phyloP scores from a whole-genome alignment of 106 monocot genomes.

The Dendrobium huoshanense region DNA sequence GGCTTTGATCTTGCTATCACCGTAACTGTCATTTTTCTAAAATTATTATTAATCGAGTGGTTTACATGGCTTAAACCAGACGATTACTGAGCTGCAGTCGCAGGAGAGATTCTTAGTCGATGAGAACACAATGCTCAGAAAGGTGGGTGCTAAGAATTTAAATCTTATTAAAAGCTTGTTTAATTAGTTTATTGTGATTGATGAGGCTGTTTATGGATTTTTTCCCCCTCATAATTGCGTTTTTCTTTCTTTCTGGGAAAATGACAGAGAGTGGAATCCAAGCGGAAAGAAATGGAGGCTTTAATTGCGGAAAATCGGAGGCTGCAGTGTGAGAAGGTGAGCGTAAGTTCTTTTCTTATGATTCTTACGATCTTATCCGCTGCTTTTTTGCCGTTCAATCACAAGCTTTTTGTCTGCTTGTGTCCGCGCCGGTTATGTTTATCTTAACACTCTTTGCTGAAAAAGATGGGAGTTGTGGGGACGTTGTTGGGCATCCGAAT shows the following conservation, averaged over 20 bases:
- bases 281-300: constrained; percentile 1
- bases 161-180: not conserved
- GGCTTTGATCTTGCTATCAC: not conserved
- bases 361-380: not conserved
- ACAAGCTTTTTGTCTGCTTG: not conserved
- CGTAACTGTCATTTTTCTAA: not conserved
- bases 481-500: not conserved
- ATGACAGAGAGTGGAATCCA: not conserved
- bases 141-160: not conserved
- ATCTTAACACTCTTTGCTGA: not conserved
- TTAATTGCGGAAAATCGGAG: not conserved
- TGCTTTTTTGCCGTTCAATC: not conserved
- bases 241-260: not conserved
- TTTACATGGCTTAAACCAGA: not conserved
- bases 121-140: constrained; percentile 2
- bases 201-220: not conserved
- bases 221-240: not conserved
- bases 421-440: too few species aligned
- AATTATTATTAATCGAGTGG: not conserved
- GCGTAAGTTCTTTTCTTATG: not conserved
- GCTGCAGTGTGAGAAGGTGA: constrained; percentile 4
- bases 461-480: not conserved
- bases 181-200: not conserved
- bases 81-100: not conserved
- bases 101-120: not conserved